Percentiles rank a stretch among this genome's conserved stretches.
phyloP scores from a whole-genome alignment of 2,329 filamentous ascomycete genomes.

The Onygenales sp. region DNA sequence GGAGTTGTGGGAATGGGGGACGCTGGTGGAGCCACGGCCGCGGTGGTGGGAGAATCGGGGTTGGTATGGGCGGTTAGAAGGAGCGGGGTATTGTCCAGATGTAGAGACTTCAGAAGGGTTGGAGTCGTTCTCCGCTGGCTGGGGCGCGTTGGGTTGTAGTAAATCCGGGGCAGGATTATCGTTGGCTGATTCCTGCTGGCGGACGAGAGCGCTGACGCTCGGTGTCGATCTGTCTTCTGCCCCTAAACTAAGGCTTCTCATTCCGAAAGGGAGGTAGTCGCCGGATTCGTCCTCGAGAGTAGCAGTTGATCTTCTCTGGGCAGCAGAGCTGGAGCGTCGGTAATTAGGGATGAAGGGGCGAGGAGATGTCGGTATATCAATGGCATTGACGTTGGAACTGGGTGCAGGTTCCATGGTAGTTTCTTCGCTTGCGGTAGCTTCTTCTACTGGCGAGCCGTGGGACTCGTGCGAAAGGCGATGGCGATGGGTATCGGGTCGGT shows the following conservation, averaged over 20 bases:
- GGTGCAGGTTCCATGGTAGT: slow-evolving; percentile 23
- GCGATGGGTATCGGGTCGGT: slow-evolving; percentile 21
- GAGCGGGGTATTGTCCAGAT: slow-evolving; percentile 20
- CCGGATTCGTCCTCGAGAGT: slow-evolving; percentile 31
- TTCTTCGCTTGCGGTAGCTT: slow-evolving; percentile 23
- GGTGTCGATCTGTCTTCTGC: slow-evolving; percentile 28
- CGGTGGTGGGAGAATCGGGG: slow-evolving; percentile 28
- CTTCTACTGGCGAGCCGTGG: slow-evolving; percentile 25
- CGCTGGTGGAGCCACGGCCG: slow-evolving; percentile 28
- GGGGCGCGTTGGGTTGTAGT: slow-evolving; percentile 13
- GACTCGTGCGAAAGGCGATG: slow-evolving; percentile 20
- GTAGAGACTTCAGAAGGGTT: slow-evolving; percentile 12
- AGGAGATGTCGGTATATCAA: slow-evolving; percentile 41
- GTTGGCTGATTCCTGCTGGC: slow-evolving; percentile 24
- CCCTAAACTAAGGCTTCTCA: slow-evolving; percentile 38
- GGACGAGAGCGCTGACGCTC: slow-evolving; percentile 23
- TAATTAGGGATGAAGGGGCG: slow-evolving; percentile 31
- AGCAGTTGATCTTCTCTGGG: slow-evolving; percentile 25
- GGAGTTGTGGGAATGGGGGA: slow-evolving; percentile 29
- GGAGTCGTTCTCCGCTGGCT: slow-evolving; percentile 2
- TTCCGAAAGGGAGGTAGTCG: slow-evolving; percentile 36
- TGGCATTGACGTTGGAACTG: slow-evolving; percentile 32
- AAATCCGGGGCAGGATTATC: slow-evolving; percentile 14
- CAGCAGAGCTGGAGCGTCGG: slow-evolving; percentile 36
- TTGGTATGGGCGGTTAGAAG: slow-evolving; percentile 26